Percentiles rank a stretch among this genome's conserved stretches.
phyloP scores from a whole-genome alignment of 192 early-diverging fungal species.

The Kickxella alabastrina region DNA sequence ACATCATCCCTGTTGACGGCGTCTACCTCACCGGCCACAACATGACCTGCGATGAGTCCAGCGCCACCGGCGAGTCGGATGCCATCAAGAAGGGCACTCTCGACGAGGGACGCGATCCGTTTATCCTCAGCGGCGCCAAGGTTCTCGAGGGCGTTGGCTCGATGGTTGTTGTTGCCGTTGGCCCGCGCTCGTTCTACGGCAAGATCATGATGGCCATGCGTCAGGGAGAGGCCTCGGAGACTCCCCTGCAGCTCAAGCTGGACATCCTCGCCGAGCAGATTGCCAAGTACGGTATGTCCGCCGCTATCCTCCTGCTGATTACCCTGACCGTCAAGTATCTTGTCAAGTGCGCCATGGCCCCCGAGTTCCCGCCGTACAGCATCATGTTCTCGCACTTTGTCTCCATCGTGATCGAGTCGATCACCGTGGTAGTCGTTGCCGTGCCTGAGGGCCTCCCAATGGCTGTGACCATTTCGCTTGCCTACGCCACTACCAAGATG shows the following conservation, averaged over 20 bases:
- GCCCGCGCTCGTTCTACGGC: conserved; percentile 82
- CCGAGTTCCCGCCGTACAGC: conserved; percentile 56
- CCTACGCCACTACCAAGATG: conserved; percentile 80
- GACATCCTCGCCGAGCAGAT: conserved; percentile 87
- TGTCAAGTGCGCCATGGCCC: conserved; percentile 52
- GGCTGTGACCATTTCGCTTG: conserved; percentile 82
- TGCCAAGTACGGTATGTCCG: conserved; percentile 85
- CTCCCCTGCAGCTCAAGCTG: conserved; percentile 93
- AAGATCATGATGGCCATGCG: conserved; percentile 88
- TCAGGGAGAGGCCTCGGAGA: conserved; percentile 56
- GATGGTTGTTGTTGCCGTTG: conserved; percentile 82
- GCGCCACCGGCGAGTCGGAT: conserved; percentile 89
- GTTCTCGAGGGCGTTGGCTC: conserved; percentile 84
- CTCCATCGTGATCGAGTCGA: conserved; percentile 73
- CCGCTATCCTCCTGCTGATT: conserved; percentile 81
- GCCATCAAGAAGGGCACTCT: conserved; percentile 70
- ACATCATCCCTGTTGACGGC: conserved; percentile 94
- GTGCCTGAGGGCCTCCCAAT: conserved; percentile 86
- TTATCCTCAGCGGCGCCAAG: conserved; percentile 88
- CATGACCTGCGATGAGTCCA: conserved; percentile 82
- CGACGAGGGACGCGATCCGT: conserved; percentile 58
- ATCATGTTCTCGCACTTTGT: conserved; percentile 60
- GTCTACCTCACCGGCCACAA: conserved; percentile 76
- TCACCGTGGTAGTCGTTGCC: conserved; percentile 78
- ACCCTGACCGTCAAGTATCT: conserved; percentile 63